These are phyloP conservation scores for Basipetospora chlamydospora DNA, from an alignment of 2,329 filamentous ascomycete genomes.

Conservation along the genomic window DNA sequence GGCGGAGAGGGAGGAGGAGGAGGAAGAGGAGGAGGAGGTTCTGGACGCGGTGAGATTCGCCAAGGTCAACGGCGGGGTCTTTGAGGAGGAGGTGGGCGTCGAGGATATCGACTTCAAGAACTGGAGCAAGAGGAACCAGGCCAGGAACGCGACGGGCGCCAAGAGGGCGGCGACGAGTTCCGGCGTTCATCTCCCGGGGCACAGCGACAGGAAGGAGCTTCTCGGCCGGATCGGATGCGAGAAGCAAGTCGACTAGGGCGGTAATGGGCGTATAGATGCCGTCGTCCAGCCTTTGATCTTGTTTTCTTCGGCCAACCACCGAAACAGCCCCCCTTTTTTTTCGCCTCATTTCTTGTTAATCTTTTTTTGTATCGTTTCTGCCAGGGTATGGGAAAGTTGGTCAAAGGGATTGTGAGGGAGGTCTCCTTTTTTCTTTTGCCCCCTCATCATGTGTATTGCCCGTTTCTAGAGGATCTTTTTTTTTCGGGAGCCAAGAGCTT, in stretches of 20 bases:
- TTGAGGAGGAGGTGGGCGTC: constrained; percentile 64
- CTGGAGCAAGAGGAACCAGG: constrained; percentile 42
- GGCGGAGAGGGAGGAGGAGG: constrained; percentile 52
- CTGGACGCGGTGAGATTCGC: constrained; percentile 39
- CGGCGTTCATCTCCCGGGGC: constrained; percentile 52
- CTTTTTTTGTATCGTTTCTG: no score
- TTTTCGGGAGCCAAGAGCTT: no score
- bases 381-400: no score
- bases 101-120: constrained; percentile 54
- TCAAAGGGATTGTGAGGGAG: no score
- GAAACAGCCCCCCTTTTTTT: no score
- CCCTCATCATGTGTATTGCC: no score
- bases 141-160: constrained; percentile 38
- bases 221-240: constrained; percentile 73
- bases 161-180: constrained; percentile 26
- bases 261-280: background rate
- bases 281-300: background rate
- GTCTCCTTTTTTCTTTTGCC: no score
- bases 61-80: no score
- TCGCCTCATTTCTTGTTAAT: no score
- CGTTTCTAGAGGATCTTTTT: no score
- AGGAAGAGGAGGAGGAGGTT: constrained; percentile 39
- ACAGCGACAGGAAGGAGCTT: constrained; percentile 67
- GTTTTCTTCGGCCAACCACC: background rate
- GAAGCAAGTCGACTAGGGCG: constrained; percentile 33